Conservation (phyloP, 75 land plant genomes). For the Selaginella moellendorffii region DNA sequence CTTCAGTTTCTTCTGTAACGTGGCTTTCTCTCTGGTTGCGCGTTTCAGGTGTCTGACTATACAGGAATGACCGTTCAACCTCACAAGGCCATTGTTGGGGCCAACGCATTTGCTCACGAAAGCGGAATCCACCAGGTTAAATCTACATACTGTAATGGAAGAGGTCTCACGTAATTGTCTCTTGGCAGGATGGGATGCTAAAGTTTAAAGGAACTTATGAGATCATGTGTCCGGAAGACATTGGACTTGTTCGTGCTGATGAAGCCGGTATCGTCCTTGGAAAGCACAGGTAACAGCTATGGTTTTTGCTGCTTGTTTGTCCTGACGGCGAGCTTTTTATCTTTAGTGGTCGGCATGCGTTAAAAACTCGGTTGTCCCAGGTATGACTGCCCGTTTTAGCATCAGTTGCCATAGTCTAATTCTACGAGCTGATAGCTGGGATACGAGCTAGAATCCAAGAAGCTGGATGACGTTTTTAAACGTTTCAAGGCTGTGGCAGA, state of each 20-base stretch:
- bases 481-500: constrained; percentile 86
- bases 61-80: constrained; percentile 85
- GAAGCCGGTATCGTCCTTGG: constrained; percentile 86
- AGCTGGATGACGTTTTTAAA: constrained; percentile 65
- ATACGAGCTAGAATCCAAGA: constrained; percentile 57
- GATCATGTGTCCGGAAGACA: constrained; percentile 77
- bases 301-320: no score
- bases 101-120: constrained; percentile 99
- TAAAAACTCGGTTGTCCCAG: constrained; percentile 51
- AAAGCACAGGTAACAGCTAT: constrained; percentile 54
- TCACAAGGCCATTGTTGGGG: constrained; percentile 97
- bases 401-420: neutral
- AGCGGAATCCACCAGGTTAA: constrained; percentile 94
- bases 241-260: constrained; percentile 65
- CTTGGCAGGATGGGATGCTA: constrained; percentile 89
- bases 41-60: constrained; percentile 49
- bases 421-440: constrained; percentile 43
- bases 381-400: constrained; percentile 18
- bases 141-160: neutral
- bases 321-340: no score
- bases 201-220: constrained; percentile 91
- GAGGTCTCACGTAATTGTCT: neutral
- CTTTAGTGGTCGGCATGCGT: constrained; percentile 86
- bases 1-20: neutral
- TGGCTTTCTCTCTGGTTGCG: neutral